Conservation (phyloP, 108 stramenopile genomes). For the Mayamaea pseudoterrestris region DNA sequence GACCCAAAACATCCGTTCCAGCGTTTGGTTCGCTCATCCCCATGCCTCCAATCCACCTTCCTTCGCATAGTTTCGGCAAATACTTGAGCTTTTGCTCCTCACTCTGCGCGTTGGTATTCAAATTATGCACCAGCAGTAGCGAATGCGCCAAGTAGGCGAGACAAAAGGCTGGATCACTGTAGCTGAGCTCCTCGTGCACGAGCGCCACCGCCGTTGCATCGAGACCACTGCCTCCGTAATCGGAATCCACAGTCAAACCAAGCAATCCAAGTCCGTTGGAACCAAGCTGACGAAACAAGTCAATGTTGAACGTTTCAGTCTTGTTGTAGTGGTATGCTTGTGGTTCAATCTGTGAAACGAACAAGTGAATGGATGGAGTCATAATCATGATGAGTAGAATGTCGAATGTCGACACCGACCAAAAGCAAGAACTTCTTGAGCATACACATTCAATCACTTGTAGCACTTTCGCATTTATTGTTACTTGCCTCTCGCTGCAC, state of each 20-base stretch:
- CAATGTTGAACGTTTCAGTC: constrained; percentile 81
- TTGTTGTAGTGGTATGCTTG: constrained; percentile 86
- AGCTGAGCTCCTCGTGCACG: constrained; percentile 83
- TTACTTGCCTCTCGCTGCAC: constrained; percentile 37
- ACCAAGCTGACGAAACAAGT: constrained; percentile 78
- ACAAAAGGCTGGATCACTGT: constrained; percentile 96
- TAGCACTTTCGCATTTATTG: too few relatives aligned
- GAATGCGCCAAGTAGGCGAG: constrained; percentile 94
- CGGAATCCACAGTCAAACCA: constrained; percentile 81
- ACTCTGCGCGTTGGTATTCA: constrained; percentile 75
- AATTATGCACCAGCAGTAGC: constrained; percentile 73
- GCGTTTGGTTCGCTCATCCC: constrained; percentile 97
- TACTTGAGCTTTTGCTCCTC: constrained; percentile 62
- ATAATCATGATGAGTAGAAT: too few relatives aligned
- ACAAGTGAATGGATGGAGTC: too few relatives aligned
- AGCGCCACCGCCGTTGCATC: constrained; percentile 82
- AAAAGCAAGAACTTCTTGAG: too few relatives aligned
- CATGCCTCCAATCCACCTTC: constrained; percentile 90
- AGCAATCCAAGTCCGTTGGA: constrained; percentile 73
- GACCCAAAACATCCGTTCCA: constrained; percentile 96
- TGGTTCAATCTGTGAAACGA: constrained; percentile 79
- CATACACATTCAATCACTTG: too few relatives aligned
- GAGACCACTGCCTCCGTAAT: constrained; percentile 89
- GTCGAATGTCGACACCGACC: too few relatives aligned
- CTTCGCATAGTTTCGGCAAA: constrained; percentile 75